Evolutionary conservation across 306 rosid genomes (phyloP), one percentile per base, ranked within the genome.

Genomic region (Malus domestica): DNA sequence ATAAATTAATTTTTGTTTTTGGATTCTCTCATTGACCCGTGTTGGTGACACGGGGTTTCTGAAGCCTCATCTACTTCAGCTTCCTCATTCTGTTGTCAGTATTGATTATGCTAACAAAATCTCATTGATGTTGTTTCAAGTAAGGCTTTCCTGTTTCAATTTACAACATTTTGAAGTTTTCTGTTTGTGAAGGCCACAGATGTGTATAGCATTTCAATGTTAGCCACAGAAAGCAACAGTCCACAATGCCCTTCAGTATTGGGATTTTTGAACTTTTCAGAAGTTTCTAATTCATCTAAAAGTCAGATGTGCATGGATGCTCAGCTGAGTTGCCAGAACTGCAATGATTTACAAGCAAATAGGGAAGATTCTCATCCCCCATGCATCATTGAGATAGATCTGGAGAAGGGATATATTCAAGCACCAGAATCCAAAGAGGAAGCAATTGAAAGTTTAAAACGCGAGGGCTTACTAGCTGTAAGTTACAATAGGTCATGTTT

Each of bases 351-450:
- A 63, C 81, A 79, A 75, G 83, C 83, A 88, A 81, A 84, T 73
- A 80, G 70, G 9, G 73, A 77, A 68, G 91, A 85, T 78, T 76
- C 71, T 67, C 79, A 82, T 83, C 78, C 97, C 73, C 86, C 90
- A 29, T 88, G 91, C 82, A 76, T 90, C 73, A 84, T 91, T 44
- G 90, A 91, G 76, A 75, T 88, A 51, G 88, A 88, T 78, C 77
- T 78, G 72, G 93, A 82, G 71, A 89, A 84, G 72, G 90, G 85
- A 64, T 77, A 82, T 84, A 75, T 84, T 71, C 75, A 78, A 86
- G 81, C 80, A 62, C 78, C 90, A 52, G 89, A 86, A 76, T 75
- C 86, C 65, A 79, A 67, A 77, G 94, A 88, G 61, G 97, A 88
- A 73, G 68, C 84, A 54, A 76, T 86, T 52, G 97, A 84, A 81